Evolutionary conservation across 352 stramenopile genomes (phyloP).

Genomic region (Phytophthora podocarpi): DNA sequence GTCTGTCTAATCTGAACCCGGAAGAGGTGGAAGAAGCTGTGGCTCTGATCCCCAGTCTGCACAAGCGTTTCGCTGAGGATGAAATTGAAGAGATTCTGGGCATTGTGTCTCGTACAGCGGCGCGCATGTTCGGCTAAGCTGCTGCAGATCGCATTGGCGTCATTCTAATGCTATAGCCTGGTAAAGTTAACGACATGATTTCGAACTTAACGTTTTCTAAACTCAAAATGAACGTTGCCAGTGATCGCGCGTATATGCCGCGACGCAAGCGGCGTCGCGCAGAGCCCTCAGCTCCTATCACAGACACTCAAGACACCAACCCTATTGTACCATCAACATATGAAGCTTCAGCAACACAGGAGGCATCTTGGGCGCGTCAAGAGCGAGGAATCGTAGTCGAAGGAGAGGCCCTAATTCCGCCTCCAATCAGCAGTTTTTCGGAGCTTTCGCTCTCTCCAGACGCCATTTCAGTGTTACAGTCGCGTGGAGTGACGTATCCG

Average conservation of each 20-base stretch:
- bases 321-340: neutral
- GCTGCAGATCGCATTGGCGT: neutral
- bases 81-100: slow-evolving; percentile 91
- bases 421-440: slow-evolving; percentile 42
- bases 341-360: slow-evolving; percentile 30
- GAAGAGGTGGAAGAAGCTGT: slow-evolving; percentile 90
- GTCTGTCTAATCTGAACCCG: slow-evolving; percentile 90
- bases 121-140: slow-evolving; percentile 82
- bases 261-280: slow-evolving; percentile 47
- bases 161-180: slow-evolving; percentile 20
- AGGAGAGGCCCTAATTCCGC: slow-evolving; percentile 32
- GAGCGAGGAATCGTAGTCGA: slow-evolving; percentile 56
- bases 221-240: neutral
- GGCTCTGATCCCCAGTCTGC: slow-evolving; percentile 87
- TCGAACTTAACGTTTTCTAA: slow-evolving; percentile 16
- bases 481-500: slow-evolving; percentile 76
- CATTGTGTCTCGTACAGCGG: slow-evolving; percentile 87
- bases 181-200: slow-evolving; percentile 15
- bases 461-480: slow-evolving; percentile 31
- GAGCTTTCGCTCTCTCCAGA: slow-evolving; percentile 36
- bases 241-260: slow-evolving; percentile 39
- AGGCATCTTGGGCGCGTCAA: slow-evolving; percentile 52
- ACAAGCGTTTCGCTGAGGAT: slow-evolving; percentile 89
- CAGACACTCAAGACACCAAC: neutral
- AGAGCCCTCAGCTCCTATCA: slow-evolving; percentile 5